Conservation (phyloP, 2,329 filamentous ascomycete species). For the Aspergillus uvarum region DNA sequence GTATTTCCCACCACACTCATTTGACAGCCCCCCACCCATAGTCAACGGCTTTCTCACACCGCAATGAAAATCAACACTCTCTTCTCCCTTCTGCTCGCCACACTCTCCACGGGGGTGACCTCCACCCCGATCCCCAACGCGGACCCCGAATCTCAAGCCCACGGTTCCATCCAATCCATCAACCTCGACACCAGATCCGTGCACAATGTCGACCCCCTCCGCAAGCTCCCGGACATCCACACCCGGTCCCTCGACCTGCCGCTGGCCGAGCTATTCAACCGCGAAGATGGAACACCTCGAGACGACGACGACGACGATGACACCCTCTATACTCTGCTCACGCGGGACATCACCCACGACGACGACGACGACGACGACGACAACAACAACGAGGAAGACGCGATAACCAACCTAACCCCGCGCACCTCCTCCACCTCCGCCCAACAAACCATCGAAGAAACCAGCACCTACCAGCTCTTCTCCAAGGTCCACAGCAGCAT, state of each 20-base stretch:
- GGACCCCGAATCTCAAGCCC: not conserved
- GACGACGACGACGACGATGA: too few species aligned
- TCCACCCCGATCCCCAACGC: not conserved
- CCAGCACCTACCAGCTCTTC: too few species aligned
- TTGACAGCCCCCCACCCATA: not conserved
- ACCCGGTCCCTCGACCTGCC: too few species aligned
- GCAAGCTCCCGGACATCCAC: not conserved
- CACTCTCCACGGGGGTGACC: not conserved
- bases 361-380: too few species aligned
- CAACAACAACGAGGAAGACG: too few species aligned
- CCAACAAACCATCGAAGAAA: too few species aligned
- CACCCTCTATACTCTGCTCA: not conserved
- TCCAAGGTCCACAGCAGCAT: too few species aligned
- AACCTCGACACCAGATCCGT: not conserved
- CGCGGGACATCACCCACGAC: not conserved
- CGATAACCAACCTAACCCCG: too few species aligned
- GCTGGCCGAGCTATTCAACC: too few species aligned
- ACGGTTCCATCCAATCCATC: not conserved
- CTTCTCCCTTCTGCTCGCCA: not conserved
- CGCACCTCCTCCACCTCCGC: too few species aligned
- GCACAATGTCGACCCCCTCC: not conserved
- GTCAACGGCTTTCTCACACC: not conserved
- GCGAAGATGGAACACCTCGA: too few species aligned
- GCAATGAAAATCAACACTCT: not conserved
- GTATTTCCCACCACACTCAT: too few species aligned